phyloP scores from a whole-genome alignment of 495 filamentous ascomycete genomes.

The Lophium mytilinum region DNA sequence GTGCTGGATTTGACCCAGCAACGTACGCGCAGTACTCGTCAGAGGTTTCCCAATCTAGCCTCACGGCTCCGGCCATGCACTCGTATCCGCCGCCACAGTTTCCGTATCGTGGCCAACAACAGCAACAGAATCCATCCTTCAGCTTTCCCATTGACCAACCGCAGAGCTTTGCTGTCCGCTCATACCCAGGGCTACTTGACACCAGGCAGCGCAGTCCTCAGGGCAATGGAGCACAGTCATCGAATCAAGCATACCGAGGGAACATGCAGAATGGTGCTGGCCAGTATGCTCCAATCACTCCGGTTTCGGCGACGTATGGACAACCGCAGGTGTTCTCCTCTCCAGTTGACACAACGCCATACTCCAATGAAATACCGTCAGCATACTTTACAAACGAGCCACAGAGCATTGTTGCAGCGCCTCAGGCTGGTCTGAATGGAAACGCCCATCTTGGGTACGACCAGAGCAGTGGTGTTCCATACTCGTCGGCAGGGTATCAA shows the following conservation, averaged over 20 bases:
- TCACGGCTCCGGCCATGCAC: conserved; percentile 16
- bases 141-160: conserved; percentile 2
- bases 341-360: conserved; percentile 21
- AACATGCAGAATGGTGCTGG: conserved; percentile 16
- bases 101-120: conserved; percentile 12
- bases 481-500: conserved; percentile 13
- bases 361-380: conserved; percentile 11
- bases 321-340: conserved; percentile 21
- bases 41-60: conserved; percentile 2
- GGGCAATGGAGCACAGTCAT: conserved; percentile 17
- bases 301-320: conserved; percentile 11
- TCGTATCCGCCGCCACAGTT: conserved; percentile 26
- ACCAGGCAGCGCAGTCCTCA: conserved; percentile 13
- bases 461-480: conserved; percentile 4
- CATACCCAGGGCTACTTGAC: conserved; percentile 21
- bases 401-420: not conserved
- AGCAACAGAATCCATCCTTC: conserved; percentile 4
- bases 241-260: conserved; percentile 16
- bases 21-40: conserved; percentile 14
- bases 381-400: conserved; percentile 22
- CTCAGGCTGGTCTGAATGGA: not conserved
- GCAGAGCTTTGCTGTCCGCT: conserved; percentile 5
- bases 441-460: conserved; percentile 11
- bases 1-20: conserved; percentile 14
- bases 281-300: conserved; percentile 17